Evolutionary conservation across 805 yeast species (phyloP).

Genomic region (Dipodascopsis tothii): DNA sequence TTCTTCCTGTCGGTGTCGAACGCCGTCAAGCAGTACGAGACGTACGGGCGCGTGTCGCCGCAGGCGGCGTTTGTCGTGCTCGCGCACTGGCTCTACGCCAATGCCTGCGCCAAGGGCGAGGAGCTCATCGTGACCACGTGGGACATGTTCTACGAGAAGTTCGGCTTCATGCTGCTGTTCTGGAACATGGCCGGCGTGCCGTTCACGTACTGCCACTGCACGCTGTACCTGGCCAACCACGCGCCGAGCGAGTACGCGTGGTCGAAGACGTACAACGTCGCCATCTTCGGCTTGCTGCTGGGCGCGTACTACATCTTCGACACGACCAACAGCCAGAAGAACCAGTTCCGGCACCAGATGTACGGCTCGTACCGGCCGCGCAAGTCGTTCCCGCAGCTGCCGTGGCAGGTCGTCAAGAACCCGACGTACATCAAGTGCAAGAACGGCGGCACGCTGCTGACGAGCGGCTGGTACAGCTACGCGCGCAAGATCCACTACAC

Average conservation of each 20-base stretch:
- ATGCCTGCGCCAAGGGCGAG: constrained; percentile 96
- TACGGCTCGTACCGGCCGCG: constrained; percentile 72
- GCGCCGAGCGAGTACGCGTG: constrained; percentile 75
- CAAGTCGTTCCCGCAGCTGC: constrained; percentile 89
- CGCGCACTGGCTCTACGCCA: constrained; percentile 92
- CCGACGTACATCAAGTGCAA: constrained; percentile 81
- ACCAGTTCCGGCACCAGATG: constrained; percentile 66
- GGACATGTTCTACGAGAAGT: constrained; percentile 99
- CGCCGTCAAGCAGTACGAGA: constrained; percentile 70
- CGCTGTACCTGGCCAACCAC: constrained; percentile 74
- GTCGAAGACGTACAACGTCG: constrained; percentile 53
- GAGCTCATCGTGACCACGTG: constrained; percentile 95
- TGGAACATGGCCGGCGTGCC: constrained; percentile 99
- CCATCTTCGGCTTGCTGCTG: constrained; percentile 50
- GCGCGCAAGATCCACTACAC: constrained; percentile 95
- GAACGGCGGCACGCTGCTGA: constrained; percentile 73
- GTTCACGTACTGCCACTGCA: constrained; percentile 92
- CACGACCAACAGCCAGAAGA: constrained; percentile 91
- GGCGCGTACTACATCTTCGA: constrained; percentile 87
- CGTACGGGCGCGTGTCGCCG: constrained; percentile 68
- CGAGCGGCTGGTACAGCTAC: constrained; percentile 90
- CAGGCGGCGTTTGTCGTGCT: constrained; percentile 65
- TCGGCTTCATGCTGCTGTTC: constrained; percentile 97
- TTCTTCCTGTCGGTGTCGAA: constrained; percentile 70
- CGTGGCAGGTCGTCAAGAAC: constrained; percentile 69